A percentile compares a stretch with the other conserved stretches of the same genome.
These are phyloP conservation scores for Sapria himalayana DNA, from an alignment of 345 rosid species.

Conservation along the genomic window DNA sequence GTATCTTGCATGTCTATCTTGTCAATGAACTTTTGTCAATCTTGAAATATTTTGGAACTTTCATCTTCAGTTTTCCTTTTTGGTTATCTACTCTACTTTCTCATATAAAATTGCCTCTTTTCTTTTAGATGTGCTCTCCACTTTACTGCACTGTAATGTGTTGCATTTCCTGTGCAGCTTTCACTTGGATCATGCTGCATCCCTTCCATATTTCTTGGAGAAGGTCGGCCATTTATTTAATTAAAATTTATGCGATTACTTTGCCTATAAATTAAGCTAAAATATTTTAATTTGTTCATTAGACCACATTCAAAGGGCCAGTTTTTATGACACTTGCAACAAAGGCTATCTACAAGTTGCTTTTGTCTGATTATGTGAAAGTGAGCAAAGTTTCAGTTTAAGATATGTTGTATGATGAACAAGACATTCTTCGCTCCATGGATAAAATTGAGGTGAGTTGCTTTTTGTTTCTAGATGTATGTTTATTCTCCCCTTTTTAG, in stretches of 20 bases:
- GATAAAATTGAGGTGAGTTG: constrained; percentile 71
- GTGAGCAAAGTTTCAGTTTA: constrained; percentile 93
- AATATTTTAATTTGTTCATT: constrained; percentile 5
- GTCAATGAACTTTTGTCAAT: too few species aligned
- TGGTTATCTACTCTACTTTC: background rate
- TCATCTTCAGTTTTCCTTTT: background rate
- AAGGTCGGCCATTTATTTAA: constrained; percentile 30
- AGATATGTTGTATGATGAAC: constrained; percentile 89
- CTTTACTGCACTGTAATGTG: background rate
- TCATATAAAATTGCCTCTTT: background rate
- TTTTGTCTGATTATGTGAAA: constrained; percentile 84
- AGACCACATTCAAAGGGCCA: constrained; percentile 81
- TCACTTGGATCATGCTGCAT: constrained; percentile 99
- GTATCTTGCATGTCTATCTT: too few species aligned
- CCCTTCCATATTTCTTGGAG: constrained; percentile 81
- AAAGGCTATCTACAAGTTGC: constrained; percentile 73
- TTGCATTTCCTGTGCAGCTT: constrained; percentile 37
- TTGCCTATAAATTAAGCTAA: constrained; percentile 3
- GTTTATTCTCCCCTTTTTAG: background rate
- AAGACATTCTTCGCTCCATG: constrained; percentile 75
- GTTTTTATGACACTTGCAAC: constrained; percentile 98
- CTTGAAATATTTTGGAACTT: too few species aligned
- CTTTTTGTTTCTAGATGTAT: background rate
- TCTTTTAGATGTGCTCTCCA: background rate
- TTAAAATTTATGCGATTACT: background rate